phyloP scores from a whole-genome alignment of 768 basidiomycete species.

The Termitomyces sp. region DNA sequence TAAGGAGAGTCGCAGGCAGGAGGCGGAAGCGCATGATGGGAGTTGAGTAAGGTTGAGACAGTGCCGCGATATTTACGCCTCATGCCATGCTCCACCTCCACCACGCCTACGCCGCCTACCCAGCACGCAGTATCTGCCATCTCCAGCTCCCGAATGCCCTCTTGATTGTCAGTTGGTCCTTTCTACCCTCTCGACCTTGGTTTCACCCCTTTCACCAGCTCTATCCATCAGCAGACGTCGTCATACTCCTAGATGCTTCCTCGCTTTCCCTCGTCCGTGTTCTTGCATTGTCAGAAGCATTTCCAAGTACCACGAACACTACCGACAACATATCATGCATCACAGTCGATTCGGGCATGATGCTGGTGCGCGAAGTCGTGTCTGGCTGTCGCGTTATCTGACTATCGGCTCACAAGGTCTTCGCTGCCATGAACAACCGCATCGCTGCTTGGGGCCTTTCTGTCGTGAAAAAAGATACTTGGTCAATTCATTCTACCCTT shows the following conservation, averaged over 20 bases:
- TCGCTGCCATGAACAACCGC: constrained; percentile 64
- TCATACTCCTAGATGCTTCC: constrained; percentile 72
- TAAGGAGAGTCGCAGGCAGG: constrained; percentile 24
- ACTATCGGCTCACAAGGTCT: constrained; percentile 49
- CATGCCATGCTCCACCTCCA: constrained; percentile 39
- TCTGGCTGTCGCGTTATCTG: constrained; percentile 13
- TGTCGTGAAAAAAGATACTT: constrained; percentile 57
- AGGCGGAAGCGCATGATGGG: constrained; percentile 18
- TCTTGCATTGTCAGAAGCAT: constrained; percentile 79
- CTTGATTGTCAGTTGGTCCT: constrained; percentile 52
- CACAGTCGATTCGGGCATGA: constrained; percentile 76
- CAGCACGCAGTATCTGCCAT: constrained; percentile 53
- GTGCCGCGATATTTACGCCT: background rate
- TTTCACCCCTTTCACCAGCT: constrained; percentile 40
- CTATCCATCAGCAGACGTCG: constrained; percentile 67
- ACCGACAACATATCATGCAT: constrained; percentile 55
- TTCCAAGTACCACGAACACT: constrained; percentile 53
- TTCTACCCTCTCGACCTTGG: constrained; percentile 12
- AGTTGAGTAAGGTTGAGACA: constrained; percentile 2
- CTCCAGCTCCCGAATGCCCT: constrained; percentile 54
- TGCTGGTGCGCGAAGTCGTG: constrained; percentile 50
- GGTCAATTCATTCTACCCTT: constrained; percentile 83
- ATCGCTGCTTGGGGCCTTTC: constrained; percentile 83
- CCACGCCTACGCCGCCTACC: constrained; percentile 44
- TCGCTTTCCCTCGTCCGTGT: constrained; percentile 63